phyloP scores from a whole-genome alignment of 1,284 basidiomycete genomes.

The Marasmius oreades region DNA sequence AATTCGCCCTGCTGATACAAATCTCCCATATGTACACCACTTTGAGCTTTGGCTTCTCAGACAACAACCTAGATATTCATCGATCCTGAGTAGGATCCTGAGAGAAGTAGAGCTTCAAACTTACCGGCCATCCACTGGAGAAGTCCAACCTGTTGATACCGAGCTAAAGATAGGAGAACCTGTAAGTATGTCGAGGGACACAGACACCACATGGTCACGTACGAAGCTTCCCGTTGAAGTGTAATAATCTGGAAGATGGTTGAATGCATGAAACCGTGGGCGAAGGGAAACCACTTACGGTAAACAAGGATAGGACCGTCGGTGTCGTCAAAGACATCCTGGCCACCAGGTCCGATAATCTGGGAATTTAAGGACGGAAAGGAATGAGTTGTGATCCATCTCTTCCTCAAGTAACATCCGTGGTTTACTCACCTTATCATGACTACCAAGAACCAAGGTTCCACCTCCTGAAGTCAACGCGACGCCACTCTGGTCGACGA shows the following conservation, averaged over 20 bases:
- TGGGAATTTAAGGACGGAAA: conserved; percentile 21
- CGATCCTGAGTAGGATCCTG: not conserved
- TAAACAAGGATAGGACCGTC: conserved; percentile 40
- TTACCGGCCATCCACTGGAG: conserved; percentile 31
- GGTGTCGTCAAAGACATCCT: conserved; percentile 32
- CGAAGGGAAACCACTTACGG: conserved; percentile 27
- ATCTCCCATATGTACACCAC: not conserved
- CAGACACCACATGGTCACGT: conserved; percentile 17
- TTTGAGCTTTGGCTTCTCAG: not conserved
- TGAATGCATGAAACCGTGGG: conserved; percentile 23
- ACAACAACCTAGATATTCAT: not conserved
- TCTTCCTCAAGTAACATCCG: not conserved
- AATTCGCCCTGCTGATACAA: no score
- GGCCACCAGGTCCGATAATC: conserved; percentile 47
- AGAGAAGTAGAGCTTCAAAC: not conserved
- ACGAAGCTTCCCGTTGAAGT: conserved; percentile 38
- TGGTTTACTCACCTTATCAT: conserved; percentile 34
- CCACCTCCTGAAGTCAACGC: conserved; percentile 48
- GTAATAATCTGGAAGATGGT: conserved; percentile 43
- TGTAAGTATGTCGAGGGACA: not conserved
- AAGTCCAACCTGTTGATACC: conserved; percentile 45
- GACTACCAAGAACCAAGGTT: conserved; percentile 45
- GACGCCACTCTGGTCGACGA: conserved; percentile 45
- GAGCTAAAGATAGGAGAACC: conserved; percentile 26
- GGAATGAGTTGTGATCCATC: not conserved